Evolutionary conservation across 75 land plant species (phyloP).

Genomic region (Cryptomeria japonica): DNA sequence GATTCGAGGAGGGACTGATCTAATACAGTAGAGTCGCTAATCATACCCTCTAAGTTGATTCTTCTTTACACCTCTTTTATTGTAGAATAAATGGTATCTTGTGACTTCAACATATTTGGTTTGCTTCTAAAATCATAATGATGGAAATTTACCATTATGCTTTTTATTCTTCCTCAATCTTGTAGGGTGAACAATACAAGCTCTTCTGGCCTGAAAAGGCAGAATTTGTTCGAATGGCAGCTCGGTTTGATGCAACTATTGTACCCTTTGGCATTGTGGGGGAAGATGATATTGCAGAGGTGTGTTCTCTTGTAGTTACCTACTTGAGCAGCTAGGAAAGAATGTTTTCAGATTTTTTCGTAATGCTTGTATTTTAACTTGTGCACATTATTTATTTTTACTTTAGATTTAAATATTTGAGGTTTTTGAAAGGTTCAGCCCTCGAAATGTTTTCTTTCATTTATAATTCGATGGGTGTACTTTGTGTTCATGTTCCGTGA

Average conservation of each 20-base stretch:
- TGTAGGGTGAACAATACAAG: constrained; percentile 64
- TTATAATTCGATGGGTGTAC: no score
- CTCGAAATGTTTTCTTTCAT: no score
- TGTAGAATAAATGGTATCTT: neutral
- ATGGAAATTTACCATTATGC: neutral
- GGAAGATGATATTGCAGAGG: constrained; percentile 63
- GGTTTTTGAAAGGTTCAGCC: neutral
- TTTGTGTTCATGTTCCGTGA: no score
- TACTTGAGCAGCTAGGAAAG: neutral
- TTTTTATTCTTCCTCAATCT: neutral
- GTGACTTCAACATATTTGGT: neutral
- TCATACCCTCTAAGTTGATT: neutral
- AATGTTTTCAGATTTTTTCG: neutral
- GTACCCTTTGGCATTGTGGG: constrained; percentile 62
- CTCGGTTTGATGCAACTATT: constrained; percentile 51
- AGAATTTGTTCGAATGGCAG: constrained; percentile 68
- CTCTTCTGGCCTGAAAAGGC: constrained; percentile 70
- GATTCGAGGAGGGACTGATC: no score
- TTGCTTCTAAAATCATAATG: neutral
- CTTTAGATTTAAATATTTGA: neutral
- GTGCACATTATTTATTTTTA: neutral
- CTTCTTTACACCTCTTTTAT: neutral
- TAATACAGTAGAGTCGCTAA: no score
- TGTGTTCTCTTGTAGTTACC: constrained; percentile 6
- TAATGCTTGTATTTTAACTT: neutral